Base-by-base conservation (phyloP, 768 basidiomycete species). In the Termitomyces sp. region DNA sequence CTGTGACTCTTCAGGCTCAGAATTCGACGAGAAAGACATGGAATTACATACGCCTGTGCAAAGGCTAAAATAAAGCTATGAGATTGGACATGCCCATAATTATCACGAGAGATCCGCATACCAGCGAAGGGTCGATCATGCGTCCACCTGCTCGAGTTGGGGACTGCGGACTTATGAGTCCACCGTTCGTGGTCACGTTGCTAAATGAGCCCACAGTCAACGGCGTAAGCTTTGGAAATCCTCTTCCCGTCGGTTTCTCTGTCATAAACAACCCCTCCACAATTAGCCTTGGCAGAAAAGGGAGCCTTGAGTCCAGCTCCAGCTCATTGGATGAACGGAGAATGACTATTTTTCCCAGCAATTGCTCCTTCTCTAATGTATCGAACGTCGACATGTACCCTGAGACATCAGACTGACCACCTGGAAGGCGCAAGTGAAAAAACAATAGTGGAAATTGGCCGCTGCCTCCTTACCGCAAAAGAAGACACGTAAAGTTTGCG, bases 401-500 rank as follows among this genome's bases (percentile, higher is more conserved):
- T 52, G 74, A 73, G 60, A 81, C 52, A 37, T 66, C 65, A 11
- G 60, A 78, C 55, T 79, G 76, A 58, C 82, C 81, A 45, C 86
- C 86, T 89, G 58, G 28, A 43, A 30, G 59, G 43, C 56, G 14
- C 48, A 45, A 43, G 30, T 38, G 48, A 57, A 48, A 54, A 54
- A 2, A 6, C 41, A 19, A 46, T 9, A 38, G 14, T 40, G n/a
- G 21, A 26, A 31, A n/a, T 40, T 40, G n/a, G 44, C 26, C 35
- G 9, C 3, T 28, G n/a, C 19, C 19, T 21, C 63, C 77, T 66
- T 63, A 85, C 88, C 86, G 54, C 81, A 85, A 67, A 91, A 79
- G 70, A 89, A 90, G 31, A 91, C 72, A 50, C 83, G 81, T 42
- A 87, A 71, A 8, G 87, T 90, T 66, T 91, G 88, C 10, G 89